These are phyloP conservation scores for Aspergillus pseudotamarii DNA, from an alignment of 2,329 filamentous ascomycete genomes.

Conservation along the genomic window DNA sequence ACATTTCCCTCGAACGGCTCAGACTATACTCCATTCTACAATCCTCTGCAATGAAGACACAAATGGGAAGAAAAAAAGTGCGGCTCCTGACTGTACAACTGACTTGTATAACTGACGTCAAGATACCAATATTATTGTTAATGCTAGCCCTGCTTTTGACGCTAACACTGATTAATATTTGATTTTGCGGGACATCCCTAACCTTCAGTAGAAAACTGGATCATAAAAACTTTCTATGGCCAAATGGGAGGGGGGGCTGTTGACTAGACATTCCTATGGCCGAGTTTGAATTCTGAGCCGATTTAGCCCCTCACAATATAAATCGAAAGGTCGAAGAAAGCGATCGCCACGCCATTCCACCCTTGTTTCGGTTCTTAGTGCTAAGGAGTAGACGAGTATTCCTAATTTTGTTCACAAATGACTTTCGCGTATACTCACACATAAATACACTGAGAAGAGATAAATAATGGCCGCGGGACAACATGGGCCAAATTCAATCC, in stretches of 20 bases:
- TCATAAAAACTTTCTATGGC: background rate
- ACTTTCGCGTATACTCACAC: background rate
- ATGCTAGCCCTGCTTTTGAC: background rate
- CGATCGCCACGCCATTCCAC: background rate
- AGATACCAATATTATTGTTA: conserved; percentile 19
- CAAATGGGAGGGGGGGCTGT: background rate
- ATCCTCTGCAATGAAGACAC: conserved; percentile 30
- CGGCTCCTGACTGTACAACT: conserved; percentile 1
- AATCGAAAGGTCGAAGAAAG: background rate
- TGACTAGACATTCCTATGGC: background rate
- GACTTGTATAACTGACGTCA: conserved; percentile 19
- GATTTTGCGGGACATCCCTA: background rate
- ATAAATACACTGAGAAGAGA: background rate
- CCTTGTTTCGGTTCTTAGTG: background rate
- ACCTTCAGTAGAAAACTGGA: no score
- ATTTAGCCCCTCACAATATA: background rate
- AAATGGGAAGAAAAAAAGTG: background rate
- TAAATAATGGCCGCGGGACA: background rate
- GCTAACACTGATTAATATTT: background rate
- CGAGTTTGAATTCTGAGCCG: background rate
- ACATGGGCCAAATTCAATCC: conserved; percentile 24
- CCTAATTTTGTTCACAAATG: background rate
- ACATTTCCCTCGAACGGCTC: conserved; percentile 28
- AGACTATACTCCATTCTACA: conserved; percentile 37
- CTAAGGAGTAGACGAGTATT: background rate